Percentiles rank a stretch among this genome's conserved stretches.
Conservation (phyloP, 768 basidiomycete genomes). For the Mrakia frigida region DNA sequence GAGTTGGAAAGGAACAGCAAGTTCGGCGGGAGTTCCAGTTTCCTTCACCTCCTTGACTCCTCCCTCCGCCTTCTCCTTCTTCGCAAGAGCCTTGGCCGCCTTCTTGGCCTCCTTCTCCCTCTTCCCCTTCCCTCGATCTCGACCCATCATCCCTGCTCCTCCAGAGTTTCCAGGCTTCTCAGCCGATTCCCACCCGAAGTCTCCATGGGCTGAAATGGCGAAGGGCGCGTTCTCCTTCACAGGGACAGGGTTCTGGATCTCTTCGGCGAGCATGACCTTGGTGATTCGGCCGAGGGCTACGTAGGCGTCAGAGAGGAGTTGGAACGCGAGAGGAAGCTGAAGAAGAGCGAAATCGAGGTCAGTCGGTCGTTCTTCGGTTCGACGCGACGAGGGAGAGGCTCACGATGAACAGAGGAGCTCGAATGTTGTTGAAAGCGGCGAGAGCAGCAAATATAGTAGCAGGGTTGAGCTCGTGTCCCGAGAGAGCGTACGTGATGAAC, state of each 20-base stretch:
- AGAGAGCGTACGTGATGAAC: conserved; percentile 61
- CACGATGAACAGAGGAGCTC: conserved; percentile 53
- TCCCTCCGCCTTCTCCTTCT: conserved; percentile 36
- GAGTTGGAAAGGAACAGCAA: conserved; percentile 51
- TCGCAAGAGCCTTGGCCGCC: conserved; percentile 20
- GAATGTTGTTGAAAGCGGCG: conserved; percentile 54
- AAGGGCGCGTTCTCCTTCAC: conserved; percentile 46
- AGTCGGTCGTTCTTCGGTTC: no score
- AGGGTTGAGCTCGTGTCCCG: conserved; percentile 54
- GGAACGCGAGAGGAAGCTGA: conserved; percentile 53
- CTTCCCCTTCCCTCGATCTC: conserved; percentile 34
- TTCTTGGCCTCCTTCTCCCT: conserved; percentile 19
- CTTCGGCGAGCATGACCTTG: conserved; percentile 49
- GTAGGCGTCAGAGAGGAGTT: conserved; percentile 51
- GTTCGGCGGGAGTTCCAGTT: conserved; percentile 36
- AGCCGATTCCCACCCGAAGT: conserved; percentile 38
- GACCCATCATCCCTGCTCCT: neutral
- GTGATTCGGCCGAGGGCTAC: conserved; percentile 54
- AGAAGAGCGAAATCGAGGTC: no score
- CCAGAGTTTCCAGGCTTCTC: conserved; percentile 16
- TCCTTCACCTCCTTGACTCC: conserved; percentile 34
- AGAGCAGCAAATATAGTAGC: conserved; percentile 57
- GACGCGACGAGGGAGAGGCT: neutral
- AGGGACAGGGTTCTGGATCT: conserved; percentile 40
- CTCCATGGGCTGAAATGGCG: conserved; percentile 47